Base-by-base conservation (phyloP, 2,329 filamentous ascomycete species). In the Berkeleyomyces rouxiae region DNA sequence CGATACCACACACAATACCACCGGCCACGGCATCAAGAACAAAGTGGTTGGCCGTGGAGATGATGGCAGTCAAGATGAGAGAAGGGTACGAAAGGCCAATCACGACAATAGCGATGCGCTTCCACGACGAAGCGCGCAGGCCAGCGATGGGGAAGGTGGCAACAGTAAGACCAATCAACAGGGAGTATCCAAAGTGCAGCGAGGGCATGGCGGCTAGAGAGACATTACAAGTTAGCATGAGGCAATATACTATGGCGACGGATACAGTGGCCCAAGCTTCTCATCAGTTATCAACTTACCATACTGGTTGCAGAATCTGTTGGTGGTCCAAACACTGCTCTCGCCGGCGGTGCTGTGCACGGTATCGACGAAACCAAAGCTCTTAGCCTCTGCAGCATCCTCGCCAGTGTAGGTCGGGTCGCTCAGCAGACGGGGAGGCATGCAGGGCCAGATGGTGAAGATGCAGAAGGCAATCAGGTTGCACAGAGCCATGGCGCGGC, bases 301-400 rank as follows among this genome's bases (percentile, higher is more conserved):
- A 71, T 88, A 88, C 72, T 88, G 85, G 70, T 88, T 88, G 72
- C 84, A 88, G 71, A 88, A 88, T 65, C 77, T 79, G 72, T 88
- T 88, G 58, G 83, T 79, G 69, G 80, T 87, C 84, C 84, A 88
- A 0, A 88, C 82, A 66, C 82, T 86, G 69, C 82, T 82, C 69
- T 81, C 77, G 44, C 73, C 74, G 16, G 68, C 69, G 43, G 69
- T 68, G 58, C 75, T 73, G 66, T 82, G 81, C 10, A 85, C 82
- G 1, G 79, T 83, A 66, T 85, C 82, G 63, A 82, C 76, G 67
- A 85, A 85, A 3, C 79, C 80, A 64, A 76, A 84, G 66, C 78
- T 80, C 69, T 83, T 81, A 1, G 82, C 80, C 68, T 85, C 75
- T 13, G 76, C 73, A 4, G 81, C 84, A 62, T 81, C 72, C 2